Evolutionary conservation across 768 basidiomycete species (phyloP), one percentile per base, ranked within the genome.

Genomic region (Termitomyces sp.): DNA sequence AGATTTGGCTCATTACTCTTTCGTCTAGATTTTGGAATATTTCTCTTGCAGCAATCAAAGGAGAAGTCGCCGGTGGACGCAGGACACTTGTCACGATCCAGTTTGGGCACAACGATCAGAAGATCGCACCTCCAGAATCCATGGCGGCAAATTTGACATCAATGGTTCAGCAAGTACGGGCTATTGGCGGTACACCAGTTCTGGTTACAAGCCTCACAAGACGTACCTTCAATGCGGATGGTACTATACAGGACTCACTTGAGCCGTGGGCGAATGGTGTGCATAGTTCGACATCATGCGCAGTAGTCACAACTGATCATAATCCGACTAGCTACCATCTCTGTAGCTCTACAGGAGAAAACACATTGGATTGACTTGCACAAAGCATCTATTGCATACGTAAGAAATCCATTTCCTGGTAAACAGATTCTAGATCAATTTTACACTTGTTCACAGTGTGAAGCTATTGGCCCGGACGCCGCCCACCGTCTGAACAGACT

Each of bases 71-170:
- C 11, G 70, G 69, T 54, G 71, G 67, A 20, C 62, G 69, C 22
- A 59, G 70, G 22, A 74, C 72, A 1, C 57, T 70, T 13, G 72
- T 73, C 11, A 77, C 74, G 1, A 66, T 77, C n/a, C 75, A 76
- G 46, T 77, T 77, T 43, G 75, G 75, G 0, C 75, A 76, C 56
- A 76, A 73, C 42, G 71, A 72, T 51, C 67, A 67, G 64, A 72
- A 73, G 55, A 73, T 77, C 42, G 74, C 73, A 0, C 68, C 73
- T 36, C 73, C 75, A 5, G 75, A 71, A 53, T 75, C 73, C 0
- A 76, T 76, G 75, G 73, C 73, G 7, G 69, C 67, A 1, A 76
- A 78, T 50, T 44, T 76, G 38, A 76, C 76, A 12, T 59, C 59
- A 7, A 76, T 74, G 74, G 69, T 74, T 5, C 50, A 70, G 47